Evolutionary conservation across 352 stramenopile species (phyloP).

Genomic region (Globisporangium paroecandrum): DNA sequence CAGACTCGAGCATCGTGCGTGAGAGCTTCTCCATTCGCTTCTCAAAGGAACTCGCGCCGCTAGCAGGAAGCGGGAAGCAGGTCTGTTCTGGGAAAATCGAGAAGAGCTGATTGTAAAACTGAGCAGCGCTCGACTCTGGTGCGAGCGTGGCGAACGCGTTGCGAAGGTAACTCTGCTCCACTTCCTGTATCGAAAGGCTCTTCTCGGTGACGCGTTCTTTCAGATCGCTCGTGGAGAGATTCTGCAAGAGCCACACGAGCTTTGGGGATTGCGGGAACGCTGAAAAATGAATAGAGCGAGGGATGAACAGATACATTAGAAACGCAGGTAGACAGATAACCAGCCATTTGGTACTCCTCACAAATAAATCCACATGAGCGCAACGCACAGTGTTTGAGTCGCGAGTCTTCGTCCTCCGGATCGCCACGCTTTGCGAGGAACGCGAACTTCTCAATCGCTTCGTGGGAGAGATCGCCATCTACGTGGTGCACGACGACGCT

Average conservation of each 20-base stretch:
- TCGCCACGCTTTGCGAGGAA: slow-evolving; percentile 43
- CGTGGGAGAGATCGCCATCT: slow-evolving; percentile 43
- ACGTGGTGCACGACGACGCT: slow-evolving; percentile 75
- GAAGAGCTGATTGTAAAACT: slow-evolving; percentile 44
- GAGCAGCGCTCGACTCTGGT: slow-evolving; percentile 15
- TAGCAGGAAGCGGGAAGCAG: slow-evolving; percentile 48
- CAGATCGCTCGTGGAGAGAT: slow-evolving; percentile 51
- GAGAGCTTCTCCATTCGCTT: slow-evolving; percentile 69
- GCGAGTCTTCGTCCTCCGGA: slow-evolving; percentile 20
- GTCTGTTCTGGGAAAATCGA: slow-evolving; percentile 51
- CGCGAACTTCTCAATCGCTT: slow-evolving; percentile 52
- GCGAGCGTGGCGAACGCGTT: slow-evolving; percentile 38
- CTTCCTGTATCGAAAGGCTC: slow-evolving; percentile 49
- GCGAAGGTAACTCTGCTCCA: slow-evolving; percentile 59
- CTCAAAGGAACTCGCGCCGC: slow-evolving; percentile 35
- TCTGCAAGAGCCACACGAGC: slow-evolving; percentile 70
- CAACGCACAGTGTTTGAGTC: slow-evolving; percentile 28
- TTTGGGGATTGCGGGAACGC: slow-evolving; percentile 73
- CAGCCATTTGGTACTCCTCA: neutral
- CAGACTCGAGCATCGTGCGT: slow-evolving; percentile 51
- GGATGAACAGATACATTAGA: neutral
- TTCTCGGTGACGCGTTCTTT: slow-evolving; percentile 61
- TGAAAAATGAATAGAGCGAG: slow-evolving; percentile 11
- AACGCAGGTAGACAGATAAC: neutral
- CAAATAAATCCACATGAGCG: neutral